These are phyloP conservation scores for Erigeron canadensis DNA, from an alignment of 129 eudicot genomes.

Conservation along the genomic window DNA sequence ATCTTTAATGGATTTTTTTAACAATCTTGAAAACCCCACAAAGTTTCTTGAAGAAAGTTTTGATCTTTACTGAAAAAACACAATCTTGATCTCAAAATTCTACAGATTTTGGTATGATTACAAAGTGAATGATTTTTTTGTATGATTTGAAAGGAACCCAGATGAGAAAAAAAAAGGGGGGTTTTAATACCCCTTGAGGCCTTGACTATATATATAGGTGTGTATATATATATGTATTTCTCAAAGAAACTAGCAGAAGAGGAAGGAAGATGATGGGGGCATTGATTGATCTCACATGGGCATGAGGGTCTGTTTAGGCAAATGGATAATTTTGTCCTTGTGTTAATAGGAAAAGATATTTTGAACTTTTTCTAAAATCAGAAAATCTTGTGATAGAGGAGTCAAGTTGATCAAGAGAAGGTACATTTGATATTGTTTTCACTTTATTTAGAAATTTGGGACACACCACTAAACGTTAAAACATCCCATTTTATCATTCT, in stretches of 20 bases:
- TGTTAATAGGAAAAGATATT: conserved; percentile 20
- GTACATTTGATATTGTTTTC: conserved; percentile 16
- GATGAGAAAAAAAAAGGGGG: conserved; percentile 10
- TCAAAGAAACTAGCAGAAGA: conserved; percentile 27
- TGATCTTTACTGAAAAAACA: background rate
- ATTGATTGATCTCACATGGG: conserved; percentile 36
- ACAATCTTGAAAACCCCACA: conserved; percentile 9
- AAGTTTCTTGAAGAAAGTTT: background rate
- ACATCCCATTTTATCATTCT: background rate
- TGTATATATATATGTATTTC: background rate
- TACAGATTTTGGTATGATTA: background rate
- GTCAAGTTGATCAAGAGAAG: conserved; percentile 17
- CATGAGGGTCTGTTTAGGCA: conserved; percentile 21
- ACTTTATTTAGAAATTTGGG: background rate
- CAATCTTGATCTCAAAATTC: conserved; percentile 22
- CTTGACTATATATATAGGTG: background rate
- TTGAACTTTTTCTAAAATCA: conserved; percentile 16
- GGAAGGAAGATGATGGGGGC: conserved; percentile 26
- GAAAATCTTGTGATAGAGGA: conserved; percentile 22
- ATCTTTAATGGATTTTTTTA: background rate
- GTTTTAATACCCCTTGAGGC: background rate
- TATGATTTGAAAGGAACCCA: conserved; percentile 9
- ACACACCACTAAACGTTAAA: conserved; percentile 10
- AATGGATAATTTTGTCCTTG: conserved; percentile 34
- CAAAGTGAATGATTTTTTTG: background rate